Percentiles rank a stretch among this genome's conserved stretches.
These are phyloP conservation scores for Tolypocladium tundrense DNA, from an alignment of 2,329 filamentous ascomycete genomes.

Conservation along the genomic window DNA sequence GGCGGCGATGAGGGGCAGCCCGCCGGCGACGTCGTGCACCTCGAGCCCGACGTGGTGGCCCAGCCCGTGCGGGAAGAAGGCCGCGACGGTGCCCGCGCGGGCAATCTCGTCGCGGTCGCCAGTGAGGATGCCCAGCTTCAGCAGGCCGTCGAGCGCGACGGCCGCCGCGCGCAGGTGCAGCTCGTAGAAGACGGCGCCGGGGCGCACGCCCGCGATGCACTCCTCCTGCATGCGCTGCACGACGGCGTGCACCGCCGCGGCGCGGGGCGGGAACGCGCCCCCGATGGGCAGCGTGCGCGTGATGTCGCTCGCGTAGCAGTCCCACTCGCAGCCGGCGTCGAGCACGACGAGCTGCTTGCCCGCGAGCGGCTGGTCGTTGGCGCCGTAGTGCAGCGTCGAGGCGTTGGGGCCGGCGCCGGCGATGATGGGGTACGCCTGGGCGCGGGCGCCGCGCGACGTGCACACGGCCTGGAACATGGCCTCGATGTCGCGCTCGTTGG, in stretches of 20 bases:
- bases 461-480: constrained; percentile 67
- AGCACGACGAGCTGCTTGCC: constrained; percentile 68
- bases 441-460: constrained; percentile 59
- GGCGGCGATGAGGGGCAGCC: constrained; percentile 21
- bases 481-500: constrained; percentile 75
- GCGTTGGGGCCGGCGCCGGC: constrained; percentile 76
- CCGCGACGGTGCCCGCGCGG: constrained; percentile 40
- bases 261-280: constrained; percentile 57
- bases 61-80: constrained; percentile 57
- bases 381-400: constrained; percentile 75
- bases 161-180: constrained; percentile 64
- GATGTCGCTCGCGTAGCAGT: constrained; percentile 80
- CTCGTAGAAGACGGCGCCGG: constrained; percentile 59
- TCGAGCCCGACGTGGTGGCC: constrained; percentile 58
- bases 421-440: constrained; percentile 83
- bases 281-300: constrained; percentile 78
- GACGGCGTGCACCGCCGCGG: constrained; percentile 62
- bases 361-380: constrained; percentile 63
- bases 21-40: constrained; percentile 47
- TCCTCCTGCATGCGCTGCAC: constrained; percentile 73
- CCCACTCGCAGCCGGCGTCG: constrained; percentile 80
- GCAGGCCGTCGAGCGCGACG: constrained; percentile 61
- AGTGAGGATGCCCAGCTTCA: constrained; percentile 60
- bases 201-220: constrained; percentile 58
- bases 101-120: constrained; percentile 49